phyloP scores from a whole-genome alignment of 2,329 filamentous ascomycete genomes.

The Pleoardoris graminearum region DNA sequence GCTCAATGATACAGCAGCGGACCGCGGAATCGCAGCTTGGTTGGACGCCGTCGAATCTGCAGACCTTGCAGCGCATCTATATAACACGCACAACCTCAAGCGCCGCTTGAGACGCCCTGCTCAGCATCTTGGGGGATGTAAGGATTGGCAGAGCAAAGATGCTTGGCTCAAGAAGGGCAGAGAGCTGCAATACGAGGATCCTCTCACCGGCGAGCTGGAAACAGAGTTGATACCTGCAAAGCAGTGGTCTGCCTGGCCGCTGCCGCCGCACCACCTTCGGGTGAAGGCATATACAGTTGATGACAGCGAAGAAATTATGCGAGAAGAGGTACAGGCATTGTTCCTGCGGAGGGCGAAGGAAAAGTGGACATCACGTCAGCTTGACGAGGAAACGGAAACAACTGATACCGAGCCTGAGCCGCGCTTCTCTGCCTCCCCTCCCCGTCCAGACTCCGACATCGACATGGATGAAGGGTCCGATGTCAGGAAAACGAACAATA shows the following conservation, averaged over 20 bases:
- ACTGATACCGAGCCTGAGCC: neutral
- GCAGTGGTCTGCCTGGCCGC: conserved; percentile 84
- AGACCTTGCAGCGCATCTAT: conserved; percentile 76
- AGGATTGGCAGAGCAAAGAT: conserved; percentile 47
- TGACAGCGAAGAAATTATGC: conserved; percentile 64
- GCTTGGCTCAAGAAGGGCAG: conserved; percentile 44
- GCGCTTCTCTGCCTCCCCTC: neutral
- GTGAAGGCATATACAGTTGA: conserved; percentile 53
- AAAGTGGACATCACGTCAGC: conserved; percentile 51
- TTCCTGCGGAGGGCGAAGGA: conserved; percentile 71
- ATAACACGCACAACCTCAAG: conserved; percentile 74
- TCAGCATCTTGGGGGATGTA: conserved; percentile 18
- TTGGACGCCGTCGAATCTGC: conserved; percentile 65
- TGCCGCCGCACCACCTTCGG: conserved; percentile 66
- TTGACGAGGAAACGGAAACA: conserved; percentile 33
- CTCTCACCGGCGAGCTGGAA: conserved; percentile 28
- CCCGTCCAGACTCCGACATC: conserved; percentile 1
- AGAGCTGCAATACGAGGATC: conserved; percentile 32
- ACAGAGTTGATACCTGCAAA: conserved; percentile 53
- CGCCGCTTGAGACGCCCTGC: conserved; percentile 41
- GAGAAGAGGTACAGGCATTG: conserved; percentile 69
- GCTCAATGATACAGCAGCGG: conserved; percentile 63
- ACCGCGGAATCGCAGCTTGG: conserved; percentile 65
- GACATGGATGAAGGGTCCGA: neutral
- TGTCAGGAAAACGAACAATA: neutral